These are phyloP conservation scores for Nematocida homosporus DNA, from an alignment of 371 early-diverging fungal genomes.

Conservation along the genomic window DNA sequence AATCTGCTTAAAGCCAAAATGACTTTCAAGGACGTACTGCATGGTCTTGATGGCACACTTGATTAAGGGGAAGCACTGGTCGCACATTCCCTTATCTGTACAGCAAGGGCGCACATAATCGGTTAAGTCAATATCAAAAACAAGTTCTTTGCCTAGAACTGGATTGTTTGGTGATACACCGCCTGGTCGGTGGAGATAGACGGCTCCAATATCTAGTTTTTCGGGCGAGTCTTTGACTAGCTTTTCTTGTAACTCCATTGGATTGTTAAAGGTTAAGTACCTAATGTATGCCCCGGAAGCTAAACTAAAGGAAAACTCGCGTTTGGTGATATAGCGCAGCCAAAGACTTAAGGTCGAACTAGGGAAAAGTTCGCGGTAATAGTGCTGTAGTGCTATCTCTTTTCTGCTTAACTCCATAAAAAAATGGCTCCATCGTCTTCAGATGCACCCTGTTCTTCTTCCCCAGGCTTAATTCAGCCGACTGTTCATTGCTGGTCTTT, in stretches of 20 bases:
- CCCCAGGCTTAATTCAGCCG: no score
- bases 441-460: no score
- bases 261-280: constrained; percentile 75
- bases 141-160: constrained; percentile 81
- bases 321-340: constrained; percentile 51
- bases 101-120: constrained; percentile 94
- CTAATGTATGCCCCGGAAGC: constrained; percentile 76
- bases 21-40: constrained; percentile 71
- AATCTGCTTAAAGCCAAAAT: constrained; percentile 86
- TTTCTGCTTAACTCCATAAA: constrained; percentile 38
- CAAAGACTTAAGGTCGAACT: constrained; percentile 47
- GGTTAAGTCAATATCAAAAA: constrained; percentile 99
- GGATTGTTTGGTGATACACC: constrained; percentile 71
- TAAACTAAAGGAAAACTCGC: constrained; percentile 87
- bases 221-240: constrained; percentile 73
- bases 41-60: constrained; percentile 81
- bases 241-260: constrained; percentile 74
- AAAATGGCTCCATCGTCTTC: constrained; percentile 14
- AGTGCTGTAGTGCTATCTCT: constrained; percentile 33
- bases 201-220: constrained; percentile 94
- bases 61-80: constrained; percentile 86
- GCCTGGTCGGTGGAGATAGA: constrained; percentile 74
- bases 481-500: no score
- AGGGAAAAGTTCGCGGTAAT: constrained; percentile 64
- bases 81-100: constrained; percentile 75